Conservation (phyloP, 2,329 filamentous ascomycete species). For the Claviceps arundinis region DNA sequence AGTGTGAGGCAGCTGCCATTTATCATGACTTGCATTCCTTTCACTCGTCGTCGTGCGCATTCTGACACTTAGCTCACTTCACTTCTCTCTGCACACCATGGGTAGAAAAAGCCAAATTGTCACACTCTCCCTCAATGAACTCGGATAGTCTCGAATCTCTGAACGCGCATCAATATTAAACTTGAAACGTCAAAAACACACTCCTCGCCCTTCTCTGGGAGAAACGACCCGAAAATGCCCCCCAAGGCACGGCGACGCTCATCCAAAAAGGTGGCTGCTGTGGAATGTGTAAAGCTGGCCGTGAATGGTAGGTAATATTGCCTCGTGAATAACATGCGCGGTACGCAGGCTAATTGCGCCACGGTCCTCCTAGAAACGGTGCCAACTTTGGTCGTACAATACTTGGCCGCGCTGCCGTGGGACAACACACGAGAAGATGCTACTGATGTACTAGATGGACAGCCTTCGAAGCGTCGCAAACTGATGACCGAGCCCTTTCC, state of each 20-base stretch:
- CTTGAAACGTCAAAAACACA: too few relatives aligned
- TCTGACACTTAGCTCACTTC: too few relatives aligned
- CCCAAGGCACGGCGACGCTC: constrained; percentile 1
- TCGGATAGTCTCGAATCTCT: too few relatives aligned
- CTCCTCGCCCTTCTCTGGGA: too few relatives aligned
- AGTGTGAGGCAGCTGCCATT: too few relatives aligned
- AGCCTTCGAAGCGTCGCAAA: constrained; percentile 20
- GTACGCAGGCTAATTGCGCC: neutral
- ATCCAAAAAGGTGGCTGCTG: neutral
- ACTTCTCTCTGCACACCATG: too few relatives aligned
- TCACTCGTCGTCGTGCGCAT: too few relatives aligned
- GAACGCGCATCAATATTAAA: too few relatives aligned
- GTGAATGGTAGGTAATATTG: constrained; percentile 13
- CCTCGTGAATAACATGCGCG: neutral
- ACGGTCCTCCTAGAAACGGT: constrained; percentile 11
- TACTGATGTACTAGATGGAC: constrained; percentile 6
- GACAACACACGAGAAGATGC: constrained; percentile 3
- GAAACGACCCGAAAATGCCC: constrained; percentile 2
- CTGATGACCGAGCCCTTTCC: constrained; percentile 5
- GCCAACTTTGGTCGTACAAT: constrained; percentile 12
- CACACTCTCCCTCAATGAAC: too few relatives aligned
- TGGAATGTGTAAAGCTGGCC: constrained; percentile 9
- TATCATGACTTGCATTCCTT: too few relatives aligned
- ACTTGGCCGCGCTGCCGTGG: constrained; percentile 12
- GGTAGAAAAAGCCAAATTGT: too few relatives aligned